Base-by-base conservation (phyloP, 106 monocot species). In the Allium fistulosum region DNA sequence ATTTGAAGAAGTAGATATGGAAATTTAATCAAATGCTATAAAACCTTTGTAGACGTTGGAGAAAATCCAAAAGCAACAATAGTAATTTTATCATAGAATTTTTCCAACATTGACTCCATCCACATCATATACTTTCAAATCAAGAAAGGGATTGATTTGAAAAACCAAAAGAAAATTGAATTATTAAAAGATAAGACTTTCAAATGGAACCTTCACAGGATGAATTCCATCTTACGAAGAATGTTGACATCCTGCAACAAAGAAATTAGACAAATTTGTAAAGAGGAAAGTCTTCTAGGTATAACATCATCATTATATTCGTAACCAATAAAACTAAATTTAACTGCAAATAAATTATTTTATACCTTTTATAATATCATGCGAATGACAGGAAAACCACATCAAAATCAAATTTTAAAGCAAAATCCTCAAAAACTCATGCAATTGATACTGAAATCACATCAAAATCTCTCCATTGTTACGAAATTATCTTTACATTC, bases 41-140 rank as follows among this genome's bases (percentile, higher is more conserved):
- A 37, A 37, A 37, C 5, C 37, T 37, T 37, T 37, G 37, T 4
- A 37, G 2, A 37, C 5, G 37, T 37, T 37, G 37, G 37, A 37
- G 37, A 37, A 52, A 46, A 17, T 4, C 53, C 53, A 18, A 1
- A 26, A 51, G 4, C 50, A 59, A 68, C 14, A 69, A 47, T 7
- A 53, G 14, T 49, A 26, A 13, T 22, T n/a, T 27, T 48, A 45
- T 6, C 48, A 45, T 15, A 62, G 26, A 46, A 11, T 7, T 49
- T 51, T 48, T 64, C 62, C 27, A 69, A 45, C 58, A 48, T 61
- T 13, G 11, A 16, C 56, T 65, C 74, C 70, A 80, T 74, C 64
- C 45, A 47, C 77, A 77, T 51, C 48, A 7, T 67, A 22, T 26
- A 67, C 14, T 7, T 52, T 9, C 51, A 67, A 65, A 49, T 49